Evolutionary conservation across 2,329 filamentous ascomycete genomes (phyloP).

Genomic region (Periconia sp.): DNA sequence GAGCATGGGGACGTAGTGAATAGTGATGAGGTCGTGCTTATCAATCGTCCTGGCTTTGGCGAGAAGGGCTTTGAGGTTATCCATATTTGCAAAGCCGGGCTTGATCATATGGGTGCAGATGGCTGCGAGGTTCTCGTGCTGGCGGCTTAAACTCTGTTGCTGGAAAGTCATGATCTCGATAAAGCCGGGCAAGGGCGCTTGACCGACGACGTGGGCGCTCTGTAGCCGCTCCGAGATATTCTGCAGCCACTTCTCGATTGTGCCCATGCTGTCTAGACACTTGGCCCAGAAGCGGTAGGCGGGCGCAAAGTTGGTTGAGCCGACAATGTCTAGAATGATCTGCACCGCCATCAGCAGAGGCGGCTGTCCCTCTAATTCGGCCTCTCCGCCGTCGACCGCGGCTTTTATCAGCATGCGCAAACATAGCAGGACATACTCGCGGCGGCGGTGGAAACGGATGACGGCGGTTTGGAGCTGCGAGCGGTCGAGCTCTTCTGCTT

Average conservation of each 20-base stretch:
- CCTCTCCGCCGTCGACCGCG: conserved; percentile 55
- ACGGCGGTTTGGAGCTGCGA: conserved; percentile 78
- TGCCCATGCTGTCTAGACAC: conserved; percentile 77
- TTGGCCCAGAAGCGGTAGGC: conserved; percentile 72
- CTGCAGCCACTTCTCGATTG: conserved; percentile 78
- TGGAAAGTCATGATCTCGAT: conserved; percentile 83
- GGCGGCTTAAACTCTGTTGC: conserved; percentile 77
- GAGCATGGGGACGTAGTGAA: conserved; percentile 84
- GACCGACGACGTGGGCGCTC: conserved; percentile 76
- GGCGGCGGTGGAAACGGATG: conserved; percentile 85
- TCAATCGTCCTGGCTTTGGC: conserved; percentile 72
- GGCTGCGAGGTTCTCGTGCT: conserved; percentile 88
- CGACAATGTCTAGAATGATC: conserved; percentile 62
- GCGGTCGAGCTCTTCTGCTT: conserved; percentile 72
- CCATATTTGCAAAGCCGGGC: conserved; percentile 69
- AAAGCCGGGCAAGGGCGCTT: conserved; percentile 67
- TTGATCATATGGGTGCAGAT: conserved; percentile 81
- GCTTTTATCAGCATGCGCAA: conserved; percentile 79
- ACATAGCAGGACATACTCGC: conserved; percentile 82
- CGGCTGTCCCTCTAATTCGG: conserved; percentile 28
- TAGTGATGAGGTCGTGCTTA: conserved; percentile 74
- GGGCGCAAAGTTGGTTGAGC: conserved; percentile 57
- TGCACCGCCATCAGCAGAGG: conserved; percentile 34
- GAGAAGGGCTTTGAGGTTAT: conserved; percentile 78
- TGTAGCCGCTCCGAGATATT: conserved; percentile 77